Evolutionary conservation across 495 filamentous ascomycete species (phyloP).

Genomic region (Haplographium delicatum): DNA sequence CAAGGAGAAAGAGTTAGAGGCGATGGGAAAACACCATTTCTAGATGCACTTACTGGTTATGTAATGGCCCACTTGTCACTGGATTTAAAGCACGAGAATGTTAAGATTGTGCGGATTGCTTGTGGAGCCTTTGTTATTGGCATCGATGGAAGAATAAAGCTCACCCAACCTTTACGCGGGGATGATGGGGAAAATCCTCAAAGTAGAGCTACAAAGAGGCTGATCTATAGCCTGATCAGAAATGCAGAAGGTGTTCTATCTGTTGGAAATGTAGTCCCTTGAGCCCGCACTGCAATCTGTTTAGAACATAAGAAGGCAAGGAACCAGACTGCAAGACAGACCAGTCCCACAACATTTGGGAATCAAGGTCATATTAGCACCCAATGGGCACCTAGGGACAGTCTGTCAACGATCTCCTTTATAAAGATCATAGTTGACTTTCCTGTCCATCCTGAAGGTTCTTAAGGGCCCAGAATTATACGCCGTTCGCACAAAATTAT

Average conservation of each 20-base stretch:
- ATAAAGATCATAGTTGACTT: too few relatives aligned
- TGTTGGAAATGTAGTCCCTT: background rate
- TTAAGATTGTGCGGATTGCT: constrained; percentile 44
- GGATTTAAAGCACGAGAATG: constrained; percentile 38
- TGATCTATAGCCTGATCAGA: constrained; percentile 18
- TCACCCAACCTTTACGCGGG: constrained; percentile 30
- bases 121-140: constrained; percentile 51
- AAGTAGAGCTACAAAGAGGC: constrained; percentile 15
- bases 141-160: constrained; percentile 46
- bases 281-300: too few relatives aligned
- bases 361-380: too few relatives aligned
- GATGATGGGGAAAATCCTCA: constrained; percentile 24
- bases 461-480: too few relatives aligned
- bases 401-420: too few relatives aligned
- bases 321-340: too few relatives aligned
- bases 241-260: constrained; percentile 5
- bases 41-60: constrained; percentile 38
- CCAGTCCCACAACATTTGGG: too few relatives aligned
- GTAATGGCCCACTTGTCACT: constrained; percentile 44
- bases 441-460: too few relatives aligned
- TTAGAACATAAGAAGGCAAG: too few relatives aligned
- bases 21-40: constrained; percentile 26
- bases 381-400: too few relatives aligned
- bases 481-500: too few relatives aligned
- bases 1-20: constrained; percentile 15